These are phyloP conservation scores for Beta macrorhiza DNA, from an alignment of 179 eudicot species.

Conservation along the genomic window DNA sequence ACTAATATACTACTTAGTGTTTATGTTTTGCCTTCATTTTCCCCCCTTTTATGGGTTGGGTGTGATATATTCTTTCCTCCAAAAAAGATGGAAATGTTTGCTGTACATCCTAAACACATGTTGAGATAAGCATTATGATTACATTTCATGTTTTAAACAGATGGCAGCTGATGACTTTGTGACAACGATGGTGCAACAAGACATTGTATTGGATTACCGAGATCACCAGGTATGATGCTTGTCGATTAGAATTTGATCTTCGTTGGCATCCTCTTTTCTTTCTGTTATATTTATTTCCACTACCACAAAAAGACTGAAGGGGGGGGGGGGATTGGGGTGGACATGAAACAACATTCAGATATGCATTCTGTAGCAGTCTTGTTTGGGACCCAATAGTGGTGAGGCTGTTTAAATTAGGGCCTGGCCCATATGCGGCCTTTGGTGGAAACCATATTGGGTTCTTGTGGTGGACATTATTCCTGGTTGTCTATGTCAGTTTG, in stretches of 20 bases:
- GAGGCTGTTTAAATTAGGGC: neutral
- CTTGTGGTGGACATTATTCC: neutral
- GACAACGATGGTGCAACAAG: constrained; percentile 60
- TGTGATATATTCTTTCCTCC: neutral
- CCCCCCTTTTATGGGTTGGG: neutral
- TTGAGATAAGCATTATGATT: neutral
- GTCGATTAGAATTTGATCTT: constrained; percentile 7
- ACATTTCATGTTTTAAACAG: constrained; percentile 36
- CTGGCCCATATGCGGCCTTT: too few relatives aligned
- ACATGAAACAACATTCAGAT: neutral
- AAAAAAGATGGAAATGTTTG: neutral
- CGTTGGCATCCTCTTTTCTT: neutral
- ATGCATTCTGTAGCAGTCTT: neutral
- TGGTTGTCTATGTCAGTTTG: too few relatives aligned
- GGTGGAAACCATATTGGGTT: neutral
- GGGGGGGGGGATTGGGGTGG: too few relatives aligned
- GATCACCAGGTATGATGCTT: constrained; percentile 61
- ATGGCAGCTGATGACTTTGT: constrained; percentile 65
- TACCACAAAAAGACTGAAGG: neutral
- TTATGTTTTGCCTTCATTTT: neutral
- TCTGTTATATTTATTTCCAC: neutral
- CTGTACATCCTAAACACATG: neutral
- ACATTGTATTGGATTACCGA: constrained; percentile 64
- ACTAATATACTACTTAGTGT: neutral
- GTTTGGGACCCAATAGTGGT: neutral